Base-by-base conservation (phyloP, 352 stramenopile genomes). In the Phytophthora uliginosa region DNA sequence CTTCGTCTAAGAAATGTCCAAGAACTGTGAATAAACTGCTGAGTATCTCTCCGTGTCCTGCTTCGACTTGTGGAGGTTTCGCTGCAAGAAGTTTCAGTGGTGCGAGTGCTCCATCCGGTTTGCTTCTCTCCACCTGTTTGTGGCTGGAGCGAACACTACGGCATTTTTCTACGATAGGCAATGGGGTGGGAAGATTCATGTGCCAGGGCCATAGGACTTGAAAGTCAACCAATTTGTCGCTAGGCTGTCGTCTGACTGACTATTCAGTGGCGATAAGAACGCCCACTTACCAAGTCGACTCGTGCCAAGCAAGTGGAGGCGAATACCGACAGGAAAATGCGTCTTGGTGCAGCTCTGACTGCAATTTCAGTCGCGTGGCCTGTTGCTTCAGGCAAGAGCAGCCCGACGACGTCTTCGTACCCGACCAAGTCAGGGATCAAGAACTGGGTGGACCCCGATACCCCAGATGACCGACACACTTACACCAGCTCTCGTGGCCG, bases 381-480 rank as follows among this genome's bases (percentile, higher is more conserved):
- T 2, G 10, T 69, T 26, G 33, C 58, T 40, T 17, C 51, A 70
- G 59, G 36, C 24, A 74, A 70, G 40, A 71, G 61, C 47, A 74
- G 59, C 38, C 63, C 56, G 1, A 62, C 61, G 61, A 58, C 34
- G 34, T 63, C 70, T 0, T 61, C 51, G 34, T 88, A 85, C 50
- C 65, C 64, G n/a, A 79, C 78, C 62, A 86, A 86, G 74, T 90
- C 82, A 15, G 80, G 82, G 15, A 77, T 90, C 42, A 74, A 76
- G 53, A 66, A 66, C 9, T 92, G 82, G 80, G 78, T 90, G 3
- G 82, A 92, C 54, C 79, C 79, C 1, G 80, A 77, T 17, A 92
- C 84, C 7, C 84, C 82, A 0, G 47, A 76, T 3, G 76, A 88
- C 12, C 62, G 68, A 18, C 68, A 79, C 51, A 68, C 28, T 26